A percentile compares a stretch with the other conserved stretches of the same genome.
Conservation (phyloP, 2,329 filamentous ascomycete species). For the Penicillium sp. region DNA sequence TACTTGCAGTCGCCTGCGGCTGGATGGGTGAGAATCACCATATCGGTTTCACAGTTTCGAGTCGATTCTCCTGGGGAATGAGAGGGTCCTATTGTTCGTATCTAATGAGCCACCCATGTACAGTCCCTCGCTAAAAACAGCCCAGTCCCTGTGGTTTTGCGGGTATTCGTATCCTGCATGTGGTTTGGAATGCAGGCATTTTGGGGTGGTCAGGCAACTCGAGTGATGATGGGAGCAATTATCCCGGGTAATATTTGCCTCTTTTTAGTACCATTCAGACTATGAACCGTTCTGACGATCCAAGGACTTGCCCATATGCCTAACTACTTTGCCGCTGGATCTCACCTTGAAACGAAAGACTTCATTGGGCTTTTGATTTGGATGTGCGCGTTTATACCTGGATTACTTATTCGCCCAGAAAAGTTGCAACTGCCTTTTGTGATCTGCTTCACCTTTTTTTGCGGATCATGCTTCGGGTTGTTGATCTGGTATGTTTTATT, state of each 20-base stretch:
- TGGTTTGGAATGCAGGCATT: slow-evolving; percentile 25
- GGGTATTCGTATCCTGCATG: slow-evolving; percentile 24
- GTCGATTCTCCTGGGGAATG: slow-evolving; percentile 32
- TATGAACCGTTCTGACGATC: neutral
- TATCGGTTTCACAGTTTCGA: slow-evolving; percentile 32
- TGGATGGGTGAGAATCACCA: slow-evolving; percentile 33
- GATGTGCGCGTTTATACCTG: slow-evolving; percentile 25
- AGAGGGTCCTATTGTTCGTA: slow-evolving; percentile 25
- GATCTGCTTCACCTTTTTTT: slow-evolving; percentile 26
- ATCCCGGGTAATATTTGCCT: slow-evolving; percentile 14
- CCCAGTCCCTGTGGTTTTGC: slow-evolving; percentile 20
- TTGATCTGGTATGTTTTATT: neutral
- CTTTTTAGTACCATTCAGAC: no score
- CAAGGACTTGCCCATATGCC: slow-evolving; percentile 24
- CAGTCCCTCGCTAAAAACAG: neutral
- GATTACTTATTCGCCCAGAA: slow-evolving; percentile 26
- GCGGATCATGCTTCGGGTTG: neutral
- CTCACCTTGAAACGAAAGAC: slow-evolving; percentile 29
- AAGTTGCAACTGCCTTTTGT: slow-evolving; percentile 27
- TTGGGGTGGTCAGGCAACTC: slow-evolving; percentile 29
- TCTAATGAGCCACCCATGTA: neutral
- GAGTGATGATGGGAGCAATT: slow-evolving; percentile 23
- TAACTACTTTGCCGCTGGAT: slow-evolving; percentile 27
- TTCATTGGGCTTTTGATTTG: slow-evolving; percentile 31
- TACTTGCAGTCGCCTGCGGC: slow-evolving; percentile 30